Evolutionary conservation across 73 alveolate genomes (phyloP), one percentile per base, ranked within the genome.

Genomic region (Diophrys appendiculata): DNA sequence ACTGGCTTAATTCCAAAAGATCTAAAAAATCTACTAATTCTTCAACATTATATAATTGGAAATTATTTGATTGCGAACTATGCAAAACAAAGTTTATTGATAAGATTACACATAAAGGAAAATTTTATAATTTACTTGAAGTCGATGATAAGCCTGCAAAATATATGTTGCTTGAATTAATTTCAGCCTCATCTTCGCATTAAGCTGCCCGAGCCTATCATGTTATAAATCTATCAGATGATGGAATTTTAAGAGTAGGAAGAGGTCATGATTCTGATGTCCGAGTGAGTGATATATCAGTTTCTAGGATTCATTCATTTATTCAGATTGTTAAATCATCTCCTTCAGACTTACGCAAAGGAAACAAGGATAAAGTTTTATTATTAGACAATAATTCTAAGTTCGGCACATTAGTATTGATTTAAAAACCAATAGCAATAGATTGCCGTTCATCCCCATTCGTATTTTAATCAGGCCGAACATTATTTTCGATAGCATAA

Each of bases 261-360:
- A 81, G 97, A 82, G 95, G 92, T 29, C 94, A 90, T 80, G 97
- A 88, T 24, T 67, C 84, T 31, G 90, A 88, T 72, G 52, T 90
- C 11, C 22, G 90, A 56, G 71, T 87, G 24, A 76, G 88, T 55
- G 97, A 90, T 81, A 87, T 90, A n/a, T 80, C 93, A 0, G 94
- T 90, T 11, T 77, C 91, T 29, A 88, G 97, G 75, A 32, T 80
- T 43, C 97, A 90, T 87, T 89, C 91, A 35, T 55, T 27, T 27
- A 69, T 90, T 71, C 52, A 72, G n/a, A 43, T 43, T 11, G n/a
- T n/a, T n/a, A n/a, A n/a, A n/a, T n/a, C n/a, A n/a, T n/a, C n/a
- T n/a, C n/a, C n/a, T n/a, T n/a, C n/a, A n/a, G n/a, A n/a, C n/a
- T n/a, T n/a, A n/a, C n/a, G n/a, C n/a, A 73, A 69, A 3, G 52